Conservation (phyloP, 345 rosid genomes). For the Capsella bursapastoris region DNA sequence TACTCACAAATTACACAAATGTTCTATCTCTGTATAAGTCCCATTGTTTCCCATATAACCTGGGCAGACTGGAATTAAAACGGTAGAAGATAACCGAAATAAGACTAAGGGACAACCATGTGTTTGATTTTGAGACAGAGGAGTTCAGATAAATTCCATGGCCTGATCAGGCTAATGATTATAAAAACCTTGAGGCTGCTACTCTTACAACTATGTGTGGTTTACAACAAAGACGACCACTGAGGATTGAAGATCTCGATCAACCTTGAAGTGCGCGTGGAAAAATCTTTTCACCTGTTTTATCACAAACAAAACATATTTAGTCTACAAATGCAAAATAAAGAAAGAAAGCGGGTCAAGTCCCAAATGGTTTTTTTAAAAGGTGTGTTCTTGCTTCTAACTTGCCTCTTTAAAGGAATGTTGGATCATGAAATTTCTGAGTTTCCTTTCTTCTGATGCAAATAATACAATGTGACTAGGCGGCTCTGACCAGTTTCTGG, state of each 20-base stretch:
- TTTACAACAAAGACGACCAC: conserved; percentile 51
- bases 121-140: not conserved
- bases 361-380: not conserved
- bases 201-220: not conserved
- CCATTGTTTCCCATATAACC: not conserved
- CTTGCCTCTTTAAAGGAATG: conserved; percentile 80
- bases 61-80: not conserved
- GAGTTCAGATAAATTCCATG: not conserved
- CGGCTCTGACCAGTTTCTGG: conserved; percentile 64
- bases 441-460: conserved; percentile 64
- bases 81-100: not conserved
- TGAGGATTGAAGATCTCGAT: conserved; percentile 83
- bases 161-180: not conserved
- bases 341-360: not conserved
- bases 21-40: not conserved
- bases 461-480: conserved; percentile 78
- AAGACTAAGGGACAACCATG: not conserved
- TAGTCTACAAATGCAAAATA: not conserved
- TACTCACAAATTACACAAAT: not conserved
- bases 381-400: conserved; percentile 17
- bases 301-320: not conserved
- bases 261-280: conserved; percentile 93
- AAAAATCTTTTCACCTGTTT: conserved; percentile 73
- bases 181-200: not conserved
- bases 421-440: conserved; percentile 59